These are phyloP conservation scores for Phytophthora sansomeana DNA, from an alignment of 352 stramenopile species.

Conservation along the genomic window DNA sequence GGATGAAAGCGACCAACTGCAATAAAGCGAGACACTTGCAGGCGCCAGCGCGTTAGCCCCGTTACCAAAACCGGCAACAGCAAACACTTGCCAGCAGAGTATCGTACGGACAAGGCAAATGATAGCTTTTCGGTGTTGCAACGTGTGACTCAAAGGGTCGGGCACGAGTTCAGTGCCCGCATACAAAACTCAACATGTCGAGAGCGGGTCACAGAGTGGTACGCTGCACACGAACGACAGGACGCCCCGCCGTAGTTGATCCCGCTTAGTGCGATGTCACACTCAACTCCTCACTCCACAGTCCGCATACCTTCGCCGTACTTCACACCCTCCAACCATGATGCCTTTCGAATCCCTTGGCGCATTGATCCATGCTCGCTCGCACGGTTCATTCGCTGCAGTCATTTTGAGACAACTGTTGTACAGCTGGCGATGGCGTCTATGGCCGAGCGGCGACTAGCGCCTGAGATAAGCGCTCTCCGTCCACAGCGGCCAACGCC, in stretches of 20 bases:
- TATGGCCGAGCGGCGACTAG: constrained; percentile 14
- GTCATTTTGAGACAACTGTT: constrained; percentile 14
- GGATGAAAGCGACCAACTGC: constrained; percentile 6
- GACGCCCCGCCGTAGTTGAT: background rate
- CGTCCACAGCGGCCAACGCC: constrained; percentile 10
- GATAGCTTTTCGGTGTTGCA: constrained; percentile 29
- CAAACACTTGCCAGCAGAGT: background rate
- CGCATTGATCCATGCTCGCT: background rate
- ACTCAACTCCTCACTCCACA: no score
- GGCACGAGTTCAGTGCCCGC: constrained; percentile 12
- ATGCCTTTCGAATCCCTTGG: background rate
- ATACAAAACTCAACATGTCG: constrained; percentile 29
- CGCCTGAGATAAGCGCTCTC: constrained; percentile 30
- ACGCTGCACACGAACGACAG: constrained; percentile 6
- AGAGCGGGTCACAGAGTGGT: constrained; percentile 8
- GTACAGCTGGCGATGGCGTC: constrained; percentile 26
- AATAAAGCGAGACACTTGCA: constrained; percentile 11
- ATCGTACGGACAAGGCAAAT: no score
- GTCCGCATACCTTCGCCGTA: background rate
- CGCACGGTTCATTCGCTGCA: background rate
- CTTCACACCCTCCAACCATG: background rate
- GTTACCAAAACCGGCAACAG: background rate
- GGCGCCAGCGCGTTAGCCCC: constrained; percentile 3
- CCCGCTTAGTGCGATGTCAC: background rate
- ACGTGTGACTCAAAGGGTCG: constrained; percentile 35